Base-by-base conservation (phyloP, 352 stramenopile species). In the Globisporangium alternatum region DNA sequence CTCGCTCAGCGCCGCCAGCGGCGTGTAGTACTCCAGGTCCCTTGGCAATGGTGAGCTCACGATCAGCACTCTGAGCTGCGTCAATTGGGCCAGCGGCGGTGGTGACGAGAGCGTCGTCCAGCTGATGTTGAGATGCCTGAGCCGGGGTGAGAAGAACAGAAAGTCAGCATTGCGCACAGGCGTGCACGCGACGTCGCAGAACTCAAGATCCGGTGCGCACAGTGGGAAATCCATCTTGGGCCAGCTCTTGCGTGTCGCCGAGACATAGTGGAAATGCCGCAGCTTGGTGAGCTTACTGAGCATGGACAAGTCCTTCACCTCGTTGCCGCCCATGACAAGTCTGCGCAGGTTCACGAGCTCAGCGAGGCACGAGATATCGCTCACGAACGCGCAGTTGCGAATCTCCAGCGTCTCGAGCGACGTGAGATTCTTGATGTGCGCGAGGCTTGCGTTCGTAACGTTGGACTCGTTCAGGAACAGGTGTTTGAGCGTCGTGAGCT, bases 351-450 rank as follows among this genome's bases (percentile, higher is more conserved):
- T 49, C 13, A 6, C 28, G 22, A 60, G 54, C 35, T 15, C 15
- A 2, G n/a, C 25, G 54, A 60, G 54, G 3, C n/a, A 45, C 22
- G 54, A 37, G 22, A 60, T 22, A 21, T 47, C 25, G 21, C 12
- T 37, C 4, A 60, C 21, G 35, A 60, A 60, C 9, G 33, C 19
- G 21, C 54, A 60, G 33, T 31, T 60, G 21, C 33, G 37, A 12
- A 60, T 60, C 54, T 60, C 54, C 10, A 60, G 54, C 54, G 54
- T 60, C 54, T 60, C 35, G 37, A 60, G 54, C 5, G 22, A 21
- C 5, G 54, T 22, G 33, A 60, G 10, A 5, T 4, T 30, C 13
- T 15, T 25, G 35, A 60, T n/a, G 54, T 60, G 54, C 33, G 25
- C 54, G 54, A 60, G 35, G 37, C 39, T 33, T 3, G n/a, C 21